Percentiles rank a stretch among this genome's conserved stretches.
Evolutionary conservation across 2,329 filamentous ascomycete genomes (phyloP).

Genomic region (Pseudopyrenochaeta lycopersici): DNA sequence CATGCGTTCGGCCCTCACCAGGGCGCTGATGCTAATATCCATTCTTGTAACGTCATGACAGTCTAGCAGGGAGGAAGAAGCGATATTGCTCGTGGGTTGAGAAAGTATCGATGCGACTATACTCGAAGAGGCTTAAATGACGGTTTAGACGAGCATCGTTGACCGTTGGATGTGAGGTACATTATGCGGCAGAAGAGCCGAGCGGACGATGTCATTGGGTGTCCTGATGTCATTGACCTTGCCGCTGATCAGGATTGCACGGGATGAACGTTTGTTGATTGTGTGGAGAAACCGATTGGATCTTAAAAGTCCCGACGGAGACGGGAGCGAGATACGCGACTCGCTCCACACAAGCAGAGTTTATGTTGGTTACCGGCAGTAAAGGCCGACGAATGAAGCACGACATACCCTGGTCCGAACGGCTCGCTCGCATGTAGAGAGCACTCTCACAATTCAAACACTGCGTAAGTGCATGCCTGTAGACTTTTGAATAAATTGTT

Average conservation of each 20-base stretch:
- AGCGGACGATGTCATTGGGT: background rate
- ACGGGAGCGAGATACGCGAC: too few species aligned
- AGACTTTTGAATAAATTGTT: background rate
- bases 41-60: background rate
- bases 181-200: slow-evolving; percentile 1
- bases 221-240: slow-evolving; percentile 17
- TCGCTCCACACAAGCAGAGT: too few species aligned
- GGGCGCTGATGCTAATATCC: too few species aligned
- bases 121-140: background rate
- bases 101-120: background rate
- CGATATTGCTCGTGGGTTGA: background rate
- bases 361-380: too few species aligned
- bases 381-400: too few species aligned
- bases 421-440: too few species aligned
- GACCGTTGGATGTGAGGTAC: slow-evolving; percentile 8
- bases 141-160: background rate
- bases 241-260: slow-evolving; percentile 2
- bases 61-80: background rate
- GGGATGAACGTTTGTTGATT: background rate
- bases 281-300: too few species aligned
- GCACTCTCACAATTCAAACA: too few species aligned
- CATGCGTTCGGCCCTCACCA: too few species aligned
- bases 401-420: too few species aligned
- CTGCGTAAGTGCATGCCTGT: too few species aligned
- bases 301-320: too few species aligned